Conservation (phyloP, 106 monocot genomes). For the Chionographis japonica region DNA sequence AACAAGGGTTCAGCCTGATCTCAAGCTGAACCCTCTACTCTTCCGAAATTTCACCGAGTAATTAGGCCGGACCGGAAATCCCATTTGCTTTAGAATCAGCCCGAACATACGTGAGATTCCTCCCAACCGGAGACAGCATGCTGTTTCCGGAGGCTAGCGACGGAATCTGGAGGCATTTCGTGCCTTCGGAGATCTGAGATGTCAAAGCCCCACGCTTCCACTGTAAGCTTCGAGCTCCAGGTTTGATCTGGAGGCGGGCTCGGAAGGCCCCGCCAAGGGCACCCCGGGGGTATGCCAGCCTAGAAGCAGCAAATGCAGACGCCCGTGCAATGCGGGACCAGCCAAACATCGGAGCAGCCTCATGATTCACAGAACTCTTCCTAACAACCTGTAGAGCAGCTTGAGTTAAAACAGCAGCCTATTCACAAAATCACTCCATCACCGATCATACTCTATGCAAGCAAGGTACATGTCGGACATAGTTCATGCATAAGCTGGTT, state of each 20-base stretch:
- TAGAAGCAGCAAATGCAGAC: slow-evolving; percentile 39
- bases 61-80: slow-evolving; percentile 2
- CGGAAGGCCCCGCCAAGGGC: slow-evolving; percentile 41
- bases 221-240: slow-evolving; percentile 76
- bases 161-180: slow-evolving; percentile 19
- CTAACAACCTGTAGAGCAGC: slow-evolving; percentile 50
- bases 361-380: slow-evolving; percentile 38
- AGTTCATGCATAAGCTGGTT: background rate
- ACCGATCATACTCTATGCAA: too few species aligned
- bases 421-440: background rate
- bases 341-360: slow-evolving; percentile 31
- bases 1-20: too few species aligned
- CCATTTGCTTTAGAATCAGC: slow-evolving; percentile 36
- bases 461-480: background rate
- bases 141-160: slow-evolving; percentile 12
- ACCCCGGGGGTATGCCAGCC: slow-evolving; percentile 49
- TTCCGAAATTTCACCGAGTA: too few species aligned
- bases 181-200: slow-evolving; percentile 13
- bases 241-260: slow-evolving; percentile 53
- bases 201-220: slow-evolving; percentile 68
- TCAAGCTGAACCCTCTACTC: too few species aligned
- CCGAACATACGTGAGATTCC: slow-evolving; percentile 81
- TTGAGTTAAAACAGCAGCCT: too few species aligned
- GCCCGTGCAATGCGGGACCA: slow-evolving; percentile 46
- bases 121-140: slow-evolving; percentile 22